phyloP scores from a whole-genome alignment of 176 grass and related monocot species.

The Neostapfia colusana region DNA sequence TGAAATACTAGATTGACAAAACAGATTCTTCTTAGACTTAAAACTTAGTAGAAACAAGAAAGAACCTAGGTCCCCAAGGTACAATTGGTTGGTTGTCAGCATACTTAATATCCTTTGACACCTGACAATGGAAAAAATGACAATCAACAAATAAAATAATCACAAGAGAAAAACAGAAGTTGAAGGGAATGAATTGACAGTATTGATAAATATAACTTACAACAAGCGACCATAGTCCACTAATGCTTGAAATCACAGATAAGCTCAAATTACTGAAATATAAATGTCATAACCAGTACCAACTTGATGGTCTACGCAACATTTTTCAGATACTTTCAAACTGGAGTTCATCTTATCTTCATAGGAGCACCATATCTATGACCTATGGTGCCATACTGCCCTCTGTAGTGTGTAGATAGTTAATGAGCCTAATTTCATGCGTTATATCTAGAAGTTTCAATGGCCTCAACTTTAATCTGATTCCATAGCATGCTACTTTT shows the following conservation, averaged over 20 bases:
- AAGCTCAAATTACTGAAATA: neutral
- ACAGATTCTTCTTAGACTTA: conserved; percentile 3
- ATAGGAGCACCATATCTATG: neutral
- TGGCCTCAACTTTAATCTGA: neutral
- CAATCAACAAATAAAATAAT: conserved; percentile 8
- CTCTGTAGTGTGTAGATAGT: neutral
- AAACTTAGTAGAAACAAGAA: conserved; percentile 23
- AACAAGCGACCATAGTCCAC: neutral
- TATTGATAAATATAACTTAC: neutral
- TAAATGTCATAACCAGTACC: neutral
- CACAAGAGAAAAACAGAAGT: neutral
- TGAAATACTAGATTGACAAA: neutral
- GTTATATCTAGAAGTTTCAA: neutral
- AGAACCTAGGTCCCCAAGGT: conserved; percentile 85
- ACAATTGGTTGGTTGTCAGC: conserved; percentile 89
- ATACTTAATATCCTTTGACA: conserved; percentile 93
- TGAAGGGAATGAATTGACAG: conserved; percentile 3
- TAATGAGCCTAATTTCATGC: neutral
- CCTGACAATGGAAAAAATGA: conserved; percentile 43
- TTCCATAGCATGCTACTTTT: neutral
- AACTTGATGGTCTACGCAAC: conserved; percentile 4
- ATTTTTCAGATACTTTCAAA: conserved; percentile 3
- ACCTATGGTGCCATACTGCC: neutral
- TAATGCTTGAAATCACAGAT: conserved; percentile 4
- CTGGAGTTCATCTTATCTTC: neutral